phyloP scores from a whole-genome alignment of 768 basidiomycete genomes.

The Lyophyllum decastes region DNA sequence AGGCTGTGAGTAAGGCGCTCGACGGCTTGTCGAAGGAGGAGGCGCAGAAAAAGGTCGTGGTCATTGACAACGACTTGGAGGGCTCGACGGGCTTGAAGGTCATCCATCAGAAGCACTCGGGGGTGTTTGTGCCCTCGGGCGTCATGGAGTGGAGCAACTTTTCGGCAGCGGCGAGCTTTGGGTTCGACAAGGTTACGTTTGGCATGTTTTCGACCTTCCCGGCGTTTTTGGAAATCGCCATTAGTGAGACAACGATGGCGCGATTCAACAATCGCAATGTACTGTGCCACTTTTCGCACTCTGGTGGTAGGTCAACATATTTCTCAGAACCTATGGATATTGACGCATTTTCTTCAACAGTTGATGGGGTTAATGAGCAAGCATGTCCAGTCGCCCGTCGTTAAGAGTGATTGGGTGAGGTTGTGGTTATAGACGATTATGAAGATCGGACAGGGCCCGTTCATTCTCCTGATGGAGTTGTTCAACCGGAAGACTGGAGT shows the following conservation, averaged over 20 bases:
- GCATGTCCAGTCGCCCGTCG: slow-evolving; percentile 29
- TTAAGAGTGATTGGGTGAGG: background rate
- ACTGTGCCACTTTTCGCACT: slow-evolving; percentile 87
- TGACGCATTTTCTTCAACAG: slow-evolving; percentile 30
- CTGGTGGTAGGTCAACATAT: slow-evolving; percentile 59
- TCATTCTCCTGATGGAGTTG: slow-evolving; percentile 85
- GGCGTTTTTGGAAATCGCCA: slow-evolving; percentile 89
- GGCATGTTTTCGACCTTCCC: slow-evolving; percentile 92
- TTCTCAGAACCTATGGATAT: background rate
- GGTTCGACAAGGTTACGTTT: slow-evolving; percentile 78
- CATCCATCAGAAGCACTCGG: slow-evolving; percentile 89
- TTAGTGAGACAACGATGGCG: slow-evolving; percentile 93
- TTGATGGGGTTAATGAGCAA: slow-evolving; percentile 80
- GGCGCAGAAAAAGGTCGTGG: slow-evolving; percentile 78
- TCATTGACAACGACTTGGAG: slow-evolving; percentile 88
- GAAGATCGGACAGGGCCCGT: slow-evolving; percentile 73
- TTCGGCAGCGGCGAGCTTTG: slow-evolving; percentile 84
- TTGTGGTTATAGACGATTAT: slow-evolving; percentile 44
- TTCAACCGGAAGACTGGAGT: slow-evolving; percentile 90
- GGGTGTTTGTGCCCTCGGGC: slow-evolving; percentile 83
- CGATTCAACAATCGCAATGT: slow-evolving; percentile 87
- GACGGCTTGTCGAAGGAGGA: slow-evolving; percentile 78
- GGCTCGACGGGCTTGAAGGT: slow-evolving; percentile 88
- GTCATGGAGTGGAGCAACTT: slow-evolving; percentile 89
- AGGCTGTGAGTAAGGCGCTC: slow-evolving; percentile 78